phyloP scores from a whole-genome alignment of 192 early-diverging fungal species.

The Coemansia sp. region DNA sequence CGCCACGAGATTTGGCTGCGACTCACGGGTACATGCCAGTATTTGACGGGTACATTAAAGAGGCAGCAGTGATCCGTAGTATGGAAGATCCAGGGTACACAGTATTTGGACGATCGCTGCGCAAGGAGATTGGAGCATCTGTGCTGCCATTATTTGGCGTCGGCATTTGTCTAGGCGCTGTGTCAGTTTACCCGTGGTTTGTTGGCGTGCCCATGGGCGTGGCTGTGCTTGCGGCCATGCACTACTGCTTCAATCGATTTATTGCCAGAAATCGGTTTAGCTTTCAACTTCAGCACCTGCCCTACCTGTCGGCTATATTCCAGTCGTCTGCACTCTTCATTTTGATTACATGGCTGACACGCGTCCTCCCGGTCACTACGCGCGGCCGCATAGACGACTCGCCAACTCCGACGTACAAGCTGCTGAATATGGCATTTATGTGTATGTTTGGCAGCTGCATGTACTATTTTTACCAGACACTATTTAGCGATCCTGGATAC shows the following conservation, averaged over 20 bases:
- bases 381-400: slow-evolving; percentile 30
- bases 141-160: slow-evolving; percentile 69
- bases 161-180: slow-evolving; percentile 56
- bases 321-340: slow-evolving; percentile 82
- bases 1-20: slow-evolving; percentile 78
- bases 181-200: slow-evolving; percentile 75
- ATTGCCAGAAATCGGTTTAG: slow-evolving; percentile 55
- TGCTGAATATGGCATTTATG: slow-evolving; percentile 68
- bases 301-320: slow-evolving; percentile 82
- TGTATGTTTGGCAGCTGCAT: slow-evolving; percentile 59
- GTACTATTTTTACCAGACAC: slow-evolving; percentile 75
- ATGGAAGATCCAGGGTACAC: slow-evolving; percentile 22
- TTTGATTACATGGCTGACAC: slow-evolving; percentile 61
- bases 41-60: slow-evolving; percentile 33
- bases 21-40: slow-evolving; percentile 57
- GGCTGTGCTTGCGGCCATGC: slow-evolving; percentile 55
- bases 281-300: slow-evolving; percentile 68
- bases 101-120: slow-evolving; percentile 27
- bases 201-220: slow-evolving; percentile 66
- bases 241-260: slow-evolving; percentile 61
- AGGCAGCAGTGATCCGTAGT: slow-evolving; percentile 23
- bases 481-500: slow-evolving; percentile 78
- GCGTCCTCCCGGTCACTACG: slow-evolving; percentile 67
- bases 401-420: slow-evolving; percentile 22
- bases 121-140: slow-evolving; percentile 67